These are phyloP conservation scores for Lodderomyces parapsilosis DNA, from an alignment of 1,139 yeast species.

Conservation along the genomic window DNA sequence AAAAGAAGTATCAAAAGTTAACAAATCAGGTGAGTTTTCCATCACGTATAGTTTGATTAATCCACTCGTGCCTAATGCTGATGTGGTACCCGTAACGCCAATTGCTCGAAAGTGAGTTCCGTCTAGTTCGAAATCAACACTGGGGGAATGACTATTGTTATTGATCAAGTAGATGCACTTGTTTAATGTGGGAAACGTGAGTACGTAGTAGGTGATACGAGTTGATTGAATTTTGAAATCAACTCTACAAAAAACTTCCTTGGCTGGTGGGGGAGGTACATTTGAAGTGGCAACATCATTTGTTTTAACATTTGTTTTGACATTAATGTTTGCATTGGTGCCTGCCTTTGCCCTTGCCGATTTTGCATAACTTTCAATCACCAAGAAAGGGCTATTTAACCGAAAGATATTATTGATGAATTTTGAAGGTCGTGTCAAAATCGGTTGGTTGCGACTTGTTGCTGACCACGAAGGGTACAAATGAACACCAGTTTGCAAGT, in stretches of 20 bases:
- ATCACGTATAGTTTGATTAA: conserved; percentile 28
- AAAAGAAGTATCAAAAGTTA: conserved; percentile 23
- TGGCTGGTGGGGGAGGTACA: conserved; percentile 10
- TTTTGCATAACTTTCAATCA: conserved; percentile 19
- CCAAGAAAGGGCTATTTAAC: conserved; percentile 33
- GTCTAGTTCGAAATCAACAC: conserved; percentile 31
- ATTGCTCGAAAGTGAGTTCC: conserved; percentile 30
- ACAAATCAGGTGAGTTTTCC: conserved; percentile 19
- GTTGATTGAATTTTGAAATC: conserved; percentile 32
- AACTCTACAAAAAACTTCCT: conserved; percentile 28
- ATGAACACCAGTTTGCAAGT: conserved; percentile 27
- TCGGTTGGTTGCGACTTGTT: conserved; percentile 16
- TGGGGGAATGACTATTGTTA: conserved; percentile 36
- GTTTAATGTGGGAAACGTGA: conserved; percentile 22
- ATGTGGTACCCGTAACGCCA: conserved; percentile 39
- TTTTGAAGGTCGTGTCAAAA: conserved; percentile 24
- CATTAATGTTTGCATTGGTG: no score
- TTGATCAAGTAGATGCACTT: conserved; percentile 18
- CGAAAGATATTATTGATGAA: conserved; percentile 29
- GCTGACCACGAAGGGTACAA: conserved; percentile 8
- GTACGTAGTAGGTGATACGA: conserved; percentile 35
- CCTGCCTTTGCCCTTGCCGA: conserved; percentile 3
- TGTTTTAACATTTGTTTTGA: no score
- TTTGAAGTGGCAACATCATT: no score
- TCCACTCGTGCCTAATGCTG: conserved; percentile 37